Conservation (phyloP, 2,329 filamentous ascomycete species). For the Iodosphaeria phyllophila region DNA sequence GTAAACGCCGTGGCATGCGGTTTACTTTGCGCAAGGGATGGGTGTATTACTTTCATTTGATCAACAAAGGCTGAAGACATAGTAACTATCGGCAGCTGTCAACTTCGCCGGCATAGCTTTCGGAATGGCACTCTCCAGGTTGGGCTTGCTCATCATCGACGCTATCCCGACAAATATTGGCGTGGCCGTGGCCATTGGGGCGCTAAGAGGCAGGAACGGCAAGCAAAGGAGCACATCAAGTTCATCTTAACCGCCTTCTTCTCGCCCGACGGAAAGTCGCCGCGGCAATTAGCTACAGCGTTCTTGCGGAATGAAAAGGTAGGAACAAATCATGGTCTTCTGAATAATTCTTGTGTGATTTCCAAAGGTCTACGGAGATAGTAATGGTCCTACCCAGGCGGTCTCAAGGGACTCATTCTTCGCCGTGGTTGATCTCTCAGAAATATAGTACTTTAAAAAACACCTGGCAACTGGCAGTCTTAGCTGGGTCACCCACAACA, state of each 20-base stretch:
- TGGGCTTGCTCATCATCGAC: constrained; percentile 30
- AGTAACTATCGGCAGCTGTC: too few species aligned
- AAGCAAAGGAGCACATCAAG: constrained; percentile 34
- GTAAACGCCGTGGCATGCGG: too few species aligned
- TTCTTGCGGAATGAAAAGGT: constrained; percentile 36
- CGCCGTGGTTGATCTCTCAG: too few species aligned
- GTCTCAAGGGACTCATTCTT: background rate
- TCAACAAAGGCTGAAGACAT: too few species aligned
- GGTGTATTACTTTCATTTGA: too few species aligned
- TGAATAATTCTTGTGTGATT: background rate
- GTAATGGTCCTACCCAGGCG: too few species aligned
- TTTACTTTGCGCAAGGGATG: too few species aligned
- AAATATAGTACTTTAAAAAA: too few species aligned
- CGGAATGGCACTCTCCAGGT: constrained; percentile 16
- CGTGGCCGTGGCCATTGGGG: constrained; percentile 33
- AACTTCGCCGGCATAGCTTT: too few species aligned
- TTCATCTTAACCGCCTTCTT: constrained; percentile 30
- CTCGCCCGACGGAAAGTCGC: constrained; percentile 18
- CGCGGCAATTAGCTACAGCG: constrained; percentile 22
- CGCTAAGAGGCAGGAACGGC: constrained; percentile 32
- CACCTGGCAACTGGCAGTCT: too few species aligned
- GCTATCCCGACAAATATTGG: constrained; percentile 36
- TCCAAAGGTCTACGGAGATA: too few species aligned
- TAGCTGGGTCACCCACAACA: constrained; percentile 32
- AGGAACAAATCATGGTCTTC: constrained; percentile 8